Evolutionary conservation across 2,329 filamentous ascomycete species (phyloP).

Genomic region (Aaosphaeria arxii): DNA sequence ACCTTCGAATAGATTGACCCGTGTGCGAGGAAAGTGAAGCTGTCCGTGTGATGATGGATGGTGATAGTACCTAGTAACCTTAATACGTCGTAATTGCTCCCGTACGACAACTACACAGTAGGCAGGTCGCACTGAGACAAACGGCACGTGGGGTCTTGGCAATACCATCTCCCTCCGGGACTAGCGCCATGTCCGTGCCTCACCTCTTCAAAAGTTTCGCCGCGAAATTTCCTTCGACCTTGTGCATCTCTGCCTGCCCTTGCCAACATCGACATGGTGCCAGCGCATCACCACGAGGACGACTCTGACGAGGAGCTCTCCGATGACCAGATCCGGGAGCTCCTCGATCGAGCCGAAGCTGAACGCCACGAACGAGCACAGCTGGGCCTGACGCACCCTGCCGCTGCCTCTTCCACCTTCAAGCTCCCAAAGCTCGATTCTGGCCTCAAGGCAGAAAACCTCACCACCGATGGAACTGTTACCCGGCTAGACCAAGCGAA

Average conservation of each 20-base stretch:
- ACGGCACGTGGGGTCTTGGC: too few relatives aligned
- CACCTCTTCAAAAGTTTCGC: conserved; percentile 14
- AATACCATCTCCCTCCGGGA: too few relatives aligned
- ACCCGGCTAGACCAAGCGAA: conserved; percentile 53
- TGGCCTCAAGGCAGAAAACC: conserved; percentile 50
- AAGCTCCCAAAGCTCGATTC: conserved; percentile 53
- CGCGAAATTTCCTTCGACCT: conserved; percentile 18
- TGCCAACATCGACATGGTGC: conserved; percentile 31
- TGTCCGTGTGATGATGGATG: too few relatives aligned
- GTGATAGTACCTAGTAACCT: too few relatives aligned
- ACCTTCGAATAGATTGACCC: too few relatives aligned
- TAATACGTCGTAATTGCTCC: too few relatives aligned
- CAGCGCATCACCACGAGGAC: conserved; percentile 34
- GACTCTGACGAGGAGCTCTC: conserved; percentile 50
- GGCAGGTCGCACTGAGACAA: too few relatives aligned
- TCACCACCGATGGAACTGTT: conserved; percentile 52
- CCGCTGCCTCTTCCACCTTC: conserved; percentile 24
- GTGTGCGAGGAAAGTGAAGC: too few relatives aligned
- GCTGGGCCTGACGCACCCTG: conserved; percentile 31
- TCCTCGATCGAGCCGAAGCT: conserved; percentile 65
- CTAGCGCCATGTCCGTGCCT: too few relatives aligned
- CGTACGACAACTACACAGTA: too few relatives aligned
- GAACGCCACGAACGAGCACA: conserved; percentile 55
- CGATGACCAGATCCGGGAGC: conserved; percentile 61
- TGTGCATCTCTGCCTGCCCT: conserved; percentile 16